Percentiles rank a stretch among this genome's conserved stretches.
Evolutionary conservation across 2,329 filamentous ascomycete genomes (phyloP).

Genomic region (Sporothrix inflata): DNA sequence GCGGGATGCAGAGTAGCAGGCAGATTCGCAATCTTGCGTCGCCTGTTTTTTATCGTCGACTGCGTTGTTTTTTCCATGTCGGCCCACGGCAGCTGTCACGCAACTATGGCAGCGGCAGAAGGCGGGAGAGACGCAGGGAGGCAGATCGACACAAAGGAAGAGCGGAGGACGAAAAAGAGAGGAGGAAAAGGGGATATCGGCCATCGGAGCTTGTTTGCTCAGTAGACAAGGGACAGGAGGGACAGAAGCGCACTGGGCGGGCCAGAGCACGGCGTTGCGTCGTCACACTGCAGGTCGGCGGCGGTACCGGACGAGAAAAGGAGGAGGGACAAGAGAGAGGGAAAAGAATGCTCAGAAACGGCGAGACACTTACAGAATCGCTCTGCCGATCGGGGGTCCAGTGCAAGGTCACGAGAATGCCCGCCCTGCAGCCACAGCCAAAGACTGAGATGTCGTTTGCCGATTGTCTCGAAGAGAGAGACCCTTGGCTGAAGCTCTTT

Average conservation of each 20-base stretch:
- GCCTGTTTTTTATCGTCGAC: constrained; percentile 1
- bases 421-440: neutral
- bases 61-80: constrained; percentile 14
- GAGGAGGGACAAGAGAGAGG: neutral
- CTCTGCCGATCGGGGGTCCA: neutral
- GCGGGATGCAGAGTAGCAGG: neutral
- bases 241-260: neutral
- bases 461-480: neutral
- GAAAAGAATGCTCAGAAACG: neutral
- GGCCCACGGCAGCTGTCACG: constrained; percentile 17
- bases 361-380: neutral
- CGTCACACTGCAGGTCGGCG: constrained; percentile 4
- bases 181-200: neutral
- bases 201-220: neutral
- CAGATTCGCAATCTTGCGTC: constrained; percentile 8
- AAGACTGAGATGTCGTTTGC: neutral
- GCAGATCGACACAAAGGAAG: neutral
- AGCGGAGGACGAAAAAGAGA: neutral
- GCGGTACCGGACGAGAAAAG: constrained; percentile 11
- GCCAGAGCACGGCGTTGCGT: neutral
- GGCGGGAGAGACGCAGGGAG: neutral
- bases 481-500: neutral
- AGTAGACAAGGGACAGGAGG: neutral
- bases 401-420: neutral
- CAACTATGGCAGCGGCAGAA: constrained; percentile 2